Conservation (phyloP, 768 basidiomycete species). For the Rhodotorula diobovata region DNA sequence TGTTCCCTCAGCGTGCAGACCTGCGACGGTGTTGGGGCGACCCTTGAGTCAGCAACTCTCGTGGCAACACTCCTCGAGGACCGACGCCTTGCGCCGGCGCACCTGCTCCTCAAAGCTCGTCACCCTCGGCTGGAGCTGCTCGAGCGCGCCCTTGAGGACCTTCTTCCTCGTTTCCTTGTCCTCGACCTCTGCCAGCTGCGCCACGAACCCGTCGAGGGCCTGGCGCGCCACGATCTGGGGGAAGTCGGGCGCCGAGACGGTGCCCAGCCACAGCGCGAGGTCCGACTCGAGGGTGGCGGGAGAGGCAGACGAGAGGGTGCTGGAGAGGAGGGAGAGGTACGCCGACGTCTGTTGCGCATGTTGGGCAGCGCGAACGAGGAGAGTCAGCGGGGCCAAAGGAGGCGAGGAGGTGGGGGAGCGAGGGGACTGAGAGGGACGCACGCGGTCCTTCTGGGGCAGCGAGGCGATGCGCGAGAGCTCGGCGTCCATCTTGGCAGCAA, state of each 20-base stretch:
- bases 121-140: conserved; percentile 66
- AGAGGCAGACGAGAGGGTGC: conserved; percentile 16
- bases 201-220: conserved; percentile 74
- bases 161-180: conserved; percentile 59
- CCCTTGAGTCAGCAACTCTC: conserved; percentile 8
- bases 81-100: conserved; percentile 38
- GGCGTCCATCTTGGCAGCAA: conserved; percentile 15
- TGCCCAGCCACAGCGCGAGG: conserved; percentile 22
- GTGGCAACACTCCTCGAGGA: conserved; percentile 2
- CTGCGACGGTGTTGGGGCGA: no score
- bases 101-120: conserved; percentile 97
- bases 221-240: conserved; percentile 68
- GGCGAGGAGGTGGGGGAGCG: conserved; percentile 52
- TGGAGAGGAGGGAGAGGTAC: conserved; percentile 23
- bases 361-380: background rate
- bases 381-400: background rate
- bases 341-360: conserved; percentile 30
- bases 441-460: conserved; percentile 72
- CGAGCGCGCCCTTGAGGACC: conserved; percentile 66
- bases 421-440: conserved; percentile 54
- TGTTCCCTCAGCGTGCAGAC: conserved; percentile 76
- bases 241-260: conserved; percentile 20
- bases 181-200: conserved; percentile 52
- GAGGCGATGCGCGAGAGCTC: conserved; percentile 15
- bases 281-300: conserved; percentile 13